These are phyloP conservation scores for Delonix regia DNA, from an alignment of 306 rosid species.

Conservation along the genomic window DNA sequence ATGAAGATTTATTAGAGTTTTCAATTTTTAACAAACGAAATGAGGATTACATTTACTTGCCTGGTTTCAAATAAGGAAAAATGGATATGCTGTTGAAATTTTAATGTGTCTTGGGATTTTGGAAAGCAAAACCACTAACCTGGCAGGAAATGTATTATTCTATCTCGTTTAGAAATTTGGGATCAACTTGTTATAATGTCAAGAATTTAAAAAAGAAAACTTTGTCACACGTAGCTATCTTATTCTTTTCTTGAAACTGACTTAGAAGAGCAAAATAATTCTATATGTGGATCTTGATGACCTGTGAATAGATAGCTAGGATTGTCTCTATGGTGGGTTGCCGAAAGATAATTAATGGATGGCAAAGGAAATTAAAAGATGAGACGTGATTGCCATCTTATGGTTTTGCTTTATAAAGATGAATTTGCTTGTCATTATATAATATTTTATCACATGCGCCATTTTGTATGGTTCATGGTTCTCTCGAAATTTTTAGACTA, in stretches of 20 bases:
- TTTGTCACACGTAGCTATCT: not conserved
- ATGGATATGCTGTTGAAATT: slow-evolving; percentile 3
- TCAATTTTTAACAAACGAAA: not conserved
- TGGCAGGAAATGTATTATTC: slow-evolving; percentile 21
- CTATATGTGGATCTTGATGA: slow-evolving; percentile 3
- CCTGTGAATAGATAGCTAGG: slow-evolving; percentile 16
- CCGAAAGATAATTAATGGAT: not conserved
- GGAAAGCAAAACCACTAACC: slow-evolving; percentile 17
- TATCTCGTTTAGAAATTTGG: slow-evolving; percentile 21
- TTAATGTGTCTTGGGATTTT: slow-evolving; percentile 14
- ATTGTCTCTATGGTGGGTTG: not conserved
- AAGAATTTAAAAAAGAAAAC: not conserved
- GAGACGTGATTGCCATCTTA: not conserved
- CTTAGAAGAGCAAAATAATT: slow-evolving; percentile 1
- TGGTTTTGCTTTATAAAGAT: slow-evolving; percentile 17
- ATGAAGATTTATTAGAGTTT: not conserved
- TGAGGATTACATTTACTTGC: not conserved
- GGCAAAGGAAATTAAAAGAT: not conserved
- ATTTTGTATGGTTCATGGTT: not conserved
- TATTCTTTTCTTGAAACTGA: slow-evolving; percentile 8
- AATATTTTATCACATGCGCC: not conserved
- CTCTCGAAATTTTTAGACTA: not conserved
- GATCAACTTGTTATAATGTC: slow-evolving; percentile 12
- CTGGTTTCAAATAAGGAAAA: slow-evolving; percentile 10
- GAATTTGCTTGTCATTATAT: slow-evolving; percentile 7